Evolutionary conservation across 257 asterid genomes (phyloP), one percentile per base, ranked within the genome.

Genomic region (Orobanche coerulescens): DNA sequence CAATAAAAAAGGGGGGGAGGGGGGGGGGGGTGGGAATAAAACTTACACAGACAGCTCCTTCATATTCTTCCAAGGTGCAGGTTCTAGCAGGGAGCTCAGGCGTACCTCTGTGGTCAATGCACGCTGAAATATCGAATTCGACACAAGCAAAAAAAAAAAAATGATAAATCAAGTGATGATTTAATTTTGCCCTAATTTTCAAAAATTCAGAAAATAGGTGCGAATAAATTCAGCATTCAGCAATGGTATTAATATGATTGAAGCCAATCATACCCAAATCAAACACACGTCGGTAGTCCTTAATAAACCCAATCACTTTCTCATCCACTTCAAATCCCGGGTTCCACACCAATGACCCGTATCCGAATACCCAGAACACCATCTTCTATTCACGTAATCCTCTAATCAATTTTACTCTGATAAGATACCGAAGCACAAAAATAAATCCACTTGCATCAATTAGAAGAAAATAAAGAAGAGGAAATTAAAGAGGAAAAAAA

Each of bases 31-130:
- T n/a, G n/a, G n/a, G n/a, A n/a, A n/a, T n/a, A n/a, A 1, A 18
- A 83, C 98, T 80, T 81, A 91, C 98, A 67, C 96, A 88, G 39
- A 88, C 44, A 30, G 87, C 68, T 65, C 90, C 96, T 47, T 81
- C 66, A 0, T 30, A 12, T 72, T 81, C 72, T 80, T 92, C 96
- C 85, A 92, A 77, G 55, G 98, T 88, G 86, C 96, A 88, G 67
- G 96, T 92, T 82, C 98, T 79, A n/a, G 98, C 96, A 40, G 98
- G 98, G 62, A 75, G 84, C 74, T 92, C 88, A 16, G 95, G 96
- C 14, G 98, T 92, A 9, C 98, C 98, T 75, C 95, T 78, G 47
- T 92, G 98, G 71, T 92, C 98, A 67, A 88, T 83, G 86, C 98
- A 92, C 9, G 96, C 98, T 91, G 83, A 49, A 62, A 65, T 1